Percentiles rank a stretch among this genome's conserved stretches.
These are phyloP conservation scores for Plectranthus barbatus DNA, from an alignment of 257 asterid species.

Conservation along the genomic window DNA sequence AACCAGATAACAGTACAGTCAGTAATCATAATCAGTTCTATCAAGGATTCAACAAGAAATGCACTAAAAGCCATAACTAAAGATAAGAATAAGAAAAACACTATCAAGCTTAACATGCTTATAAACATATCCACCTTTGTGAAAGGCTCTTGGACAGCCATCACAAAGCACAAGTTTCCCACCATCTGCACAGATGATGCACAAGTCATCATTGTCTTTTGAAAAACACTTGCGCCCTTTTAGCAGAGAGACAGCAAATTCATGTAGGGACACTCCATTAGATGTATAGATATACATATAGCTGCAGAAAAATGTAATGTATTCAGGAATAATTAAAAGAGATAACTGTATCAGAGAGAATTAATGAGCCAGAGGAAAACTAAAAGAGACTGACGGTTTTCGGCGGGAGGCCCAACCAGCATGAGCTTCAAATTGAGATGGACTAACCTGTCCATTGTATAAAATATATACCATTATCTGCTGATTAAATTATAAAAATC, in stretches of 20 bases:
- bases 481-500: slow-evolving; percentile 8
- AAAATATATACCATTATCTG: slow-evolving; percentile 12
- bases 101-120: slow-evolving; percentile 1
- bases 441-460: slow-evolving; percentile 73
- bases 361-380: slow-evolving; percentile 13
- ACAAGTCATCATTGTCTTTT: slow-evolving; percentile 78
- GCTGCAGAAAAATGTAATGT: slow-evolving; percentile 42
- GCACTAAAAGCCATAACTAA: not conserved
- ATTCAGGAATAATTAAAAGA: slow-evolving; percentile 12
- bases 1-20: not conserved
- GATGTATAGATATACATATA: slow-evolving; percentile 93
- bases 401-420: slow-evolving; percentile 99
- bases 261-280: slow-evolving; percentile 96
- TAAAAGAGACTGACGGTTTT: slow-evolving; percentile 69
- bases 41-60: not conserved
- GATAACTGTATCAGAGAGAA: not conserved
- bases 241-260: slow-evolving; percentile 65
- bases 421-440: slow-evolving; percentile 96
- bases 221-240: slow-evolving; percentile 71
- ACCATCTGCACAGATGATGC: slow-evolving; percentile 99
- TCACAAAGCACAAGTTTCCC: slow-evolving; percentile 96
- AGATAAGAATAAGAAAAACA: not conserved
- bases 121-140: slow-evolving; percentile 60
- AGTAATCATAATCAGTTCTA: not conserved
- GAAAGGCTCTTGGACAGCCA: slow-evolving; percentile 99